Evolutionary conservation across 306 rosid genomes (phyloP), one percentile per base, ranked within the genome.

Genomic region (Lathyrus oleraceus): DNA sequence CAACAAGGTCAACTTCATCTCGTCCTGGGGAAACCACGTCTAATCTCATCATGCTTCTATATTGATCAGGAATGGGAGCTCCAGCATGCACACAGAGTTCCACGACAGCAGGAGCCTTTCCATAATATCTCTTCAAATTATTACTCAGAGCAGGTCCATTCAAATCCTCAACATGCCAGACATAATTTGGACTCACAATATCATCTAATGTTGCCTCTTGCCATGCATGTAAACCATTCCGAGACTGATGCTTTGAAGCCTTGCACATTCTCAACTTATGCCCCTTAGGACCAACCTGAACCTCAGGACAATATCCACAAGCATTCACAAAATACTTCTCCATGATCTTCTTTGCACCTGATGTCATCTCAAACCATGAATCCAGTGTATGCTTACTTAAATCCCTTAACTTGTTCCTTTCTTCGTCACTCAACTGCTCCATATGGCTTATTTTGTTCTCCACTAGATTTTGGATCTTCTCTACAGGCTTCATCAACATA

Each of bases 161-260:
- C 62, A 77, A 14, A 75, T 91, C 93, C 58, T 69, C 87, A 27
- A 86, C 87, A 66, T 92, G 96, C 97, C 96, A 92, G n/a, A 92
- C 92, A 73, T 84, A 83, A 78, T 89, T 89, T 0, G 92, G 89
- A 78, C 82, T 79, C 27, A 89, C 84, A 35, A 89, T 68, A 72
- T 89, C 95, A 15, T 89, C 88, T 44, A 89, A 63, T 28, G 78
- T 87, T 12, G 96, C 96, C 75, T 92, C 92, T 73, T 92, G 95
- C 97, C 97, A 92, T 61, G 94, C 96, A 63, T 91, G 96, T 76
- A 91, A 76, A 51, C 97, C 97, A 20, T 91, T 79, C 8, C 96
- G 88, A 53, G 91, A 87, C 72, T 89, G 97, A 71, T 91, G 96
- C 82, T 87, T 89, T n/a, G 94, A 81, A 56, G 90, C 97, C 81